These are phyloP conservation scores for Tulasnella sp. DNA, from an alignment of 768 basidiomycete genomes.

Conservation along the genomic window DNA sequence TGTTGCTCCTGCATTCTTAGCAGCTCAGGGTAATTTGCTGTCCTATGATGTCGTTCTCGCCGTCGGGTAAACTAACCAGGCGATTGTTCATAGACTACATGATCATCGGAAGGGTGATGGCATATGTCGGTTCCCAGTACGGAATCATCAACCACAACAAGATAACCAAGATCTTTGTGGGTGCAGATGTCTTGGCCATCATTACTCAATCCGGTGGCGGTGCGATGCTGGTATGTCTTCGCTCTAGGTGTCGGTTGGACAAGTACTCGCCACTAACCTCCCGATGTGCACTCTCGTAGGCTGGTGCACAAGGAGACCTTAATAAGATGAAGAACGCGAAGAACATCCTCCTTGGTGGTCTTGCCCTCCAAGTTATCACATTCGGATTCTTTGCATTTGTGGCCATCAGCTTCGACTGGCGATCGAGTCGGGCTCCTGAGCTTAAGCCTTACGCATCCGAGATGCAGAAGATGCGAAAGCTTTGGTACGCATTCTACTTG, in stretches of 20 bases:
- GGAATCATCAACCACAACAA: constrained; percentile 27
- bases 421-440: neutral
- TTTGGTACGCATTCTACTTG: constrained; percentile 35
- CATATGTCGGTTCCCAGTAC: constrained; percentile 32
- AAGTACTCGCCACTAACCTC: neutral
- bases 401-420: constrained; percentile 30
- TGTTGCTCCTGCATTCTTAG: constrained; percentile 35
- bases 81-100: constrained; percentile 33
- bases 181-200: constrained; percentile 34
- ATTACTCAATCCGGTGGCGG: constrained; percentile 33
- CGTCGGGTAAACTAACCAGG: neutral
- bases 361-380: constrained; percentile 34
- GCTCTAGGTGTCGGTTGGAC: too few species aligned
- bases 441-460: neutral
- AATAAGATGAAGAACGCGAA: neutral
- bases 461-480: constrained; percentile 18
- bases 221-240: constrained; percentile 1
- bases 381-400: constrained; percentile 32
- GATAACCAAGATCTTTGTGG: constrained; percentile 37
- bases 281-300: neutral
- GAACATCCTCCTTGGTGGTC: constrained; percentile 34
- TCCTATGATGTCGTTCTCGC: neutral
- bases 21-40: constrained; percentile 28
- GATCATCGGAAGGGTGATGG: constrained; percentile 35
- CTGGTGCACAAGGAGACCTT: neutral